These are phyloP conservation scores for Tulasnella sp. DNA, from an alignment of 768 basidiomycete genomes.

Conservation along the genomic window DNA sequence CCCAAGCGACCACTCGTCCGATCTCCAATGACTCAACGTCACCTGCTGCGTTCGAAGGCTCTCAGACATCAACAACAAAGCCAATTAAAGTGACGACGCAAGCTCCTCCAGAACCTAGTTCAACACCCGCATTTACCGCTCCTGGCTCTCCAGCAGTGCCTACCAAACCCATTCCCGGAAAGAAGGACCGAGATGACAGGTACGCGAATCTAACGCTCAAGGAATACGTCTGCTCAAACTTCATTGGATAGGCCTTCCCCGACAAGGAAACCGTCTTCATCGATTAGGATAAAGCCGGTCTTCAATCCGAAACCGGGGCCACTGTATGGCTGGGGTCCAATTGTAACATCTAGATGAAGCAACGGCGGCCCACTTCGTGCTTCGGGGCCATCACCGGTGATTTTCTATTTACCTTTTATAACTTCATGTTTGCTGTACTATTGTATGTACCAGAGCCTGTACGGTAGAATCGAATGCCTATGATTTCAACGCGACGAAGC, in stretches of 20 bases:
- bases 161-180: background rate
- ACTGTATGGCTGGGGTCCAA: background rate
- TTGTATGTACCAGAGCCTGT: background rate
- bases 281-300: background rate
- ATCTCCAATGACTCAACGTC: background rate
- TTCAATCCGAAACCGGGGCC: background rate
- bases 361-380: no score
- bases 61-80: no score
- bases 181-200: background rate
- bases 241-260: background rate
- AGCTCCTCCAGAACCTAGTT: background rate
- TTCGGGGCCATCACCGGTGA: no score
- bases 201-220: no score
- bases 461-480: background rate
- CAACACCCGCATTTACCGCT: background rate
- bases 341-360: background rate
- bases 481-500: no score
- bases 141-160: background rate
- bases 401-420: no score
- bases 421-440: no score
- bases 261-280: background rate
- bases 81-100: background rate
- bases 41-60: no score
- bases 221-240: no score
- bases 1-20: background rate